phyloP scores from a whole-genome alignment of 169 alveolate species.

The Plasmodium knowlesi region DNA sequence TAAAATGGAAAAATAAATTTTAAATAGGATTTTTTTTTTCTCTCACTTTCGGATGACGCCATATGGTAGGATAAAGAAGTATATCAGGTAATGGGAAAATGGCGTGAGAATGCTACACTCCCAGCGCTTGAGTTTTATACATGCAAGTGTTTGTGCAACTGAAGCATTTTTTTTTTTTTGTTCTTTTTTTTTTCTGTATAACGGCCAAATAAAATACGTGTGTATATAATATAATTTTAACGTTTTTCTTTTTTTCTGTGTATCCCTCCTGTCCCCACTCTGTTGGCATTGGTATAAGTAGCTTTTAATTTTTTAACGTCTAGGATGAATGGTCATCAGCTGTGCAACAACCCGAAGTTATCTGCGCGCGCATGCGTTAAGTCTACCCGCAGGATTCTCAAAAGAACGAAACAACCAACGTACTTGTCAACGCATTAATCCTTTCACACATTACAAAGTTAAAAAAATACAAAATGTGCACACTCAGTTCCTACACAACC shows the following conservation, averaged over 20 bases:
- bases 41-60: background rate
- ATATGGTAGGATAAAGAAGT: background rate
- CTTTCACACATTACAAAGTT: background rate
- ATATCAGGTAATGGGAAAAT: background rate
- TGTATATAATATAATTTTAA: background rate
- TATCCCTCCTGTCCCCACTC: background rate
- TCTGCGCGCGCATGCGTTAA: background rate
- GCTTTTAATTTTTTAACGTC: background rate
- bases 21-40: background rate
- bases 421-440: background rate
- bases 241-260: background rate
- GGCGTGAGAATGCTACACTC: background rate
- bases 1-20: background rate
- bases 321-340: background rate
- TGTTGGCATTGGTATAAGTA: background rate
- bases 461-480: slow-evolving; percentile 41
- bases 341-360: background rate
- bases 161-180: background rate
- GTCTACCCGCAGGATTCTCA: background rate
- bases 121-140: background rate
- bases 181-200: background rate
- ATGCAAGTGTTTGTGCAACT: background rate
- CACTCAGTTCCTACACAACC: too few species aligned
- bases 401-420: background rate
- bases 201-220: background rate